Percentiles rank a stretch among this genome's conserved stretches.
These are phyloP conservation scores for Asparagopsis taxiformis DNA, from an alignment of 31 red algal genomes.

Conservation along the genomic window DNA sequence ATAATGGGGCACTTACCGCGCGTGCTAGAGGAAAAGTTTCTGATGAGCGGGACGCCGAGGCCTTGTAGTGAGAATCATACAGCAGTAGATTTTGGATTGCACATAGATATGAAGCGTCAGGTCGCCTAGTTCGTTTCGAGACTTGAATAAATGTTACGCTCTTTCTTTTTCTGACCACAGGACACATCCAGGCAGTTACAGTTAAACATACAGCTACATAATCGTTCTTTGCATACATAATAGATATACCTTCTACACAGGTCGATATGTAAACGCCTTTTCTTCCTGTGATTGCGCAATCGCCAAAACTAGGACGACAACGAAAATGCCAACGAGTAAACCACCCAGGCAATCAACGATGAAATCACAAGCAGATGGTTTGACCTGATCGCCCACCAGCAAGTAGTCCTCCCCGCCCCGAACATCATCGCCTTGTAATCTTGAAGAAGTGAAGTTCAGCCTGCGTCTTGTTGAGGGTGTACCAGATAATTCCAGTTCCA, in stretches of 20 bases:
- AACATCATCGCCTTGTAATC: constrained; percentile 1
- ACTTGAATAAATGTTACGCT: too few relatives aligned
- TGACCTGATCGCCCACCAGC: neutral
- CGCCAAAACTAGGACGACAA: constrained; percentile 27
- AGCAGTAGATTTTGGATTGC: neutral
- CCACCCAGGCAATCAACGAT: constrained; percentile 15
- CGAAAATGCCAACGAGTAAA: constrained; percentile 5
- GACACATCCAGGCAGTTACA: too few relatives aligned
- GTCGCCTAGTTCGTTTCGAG: too few relatives aligned
- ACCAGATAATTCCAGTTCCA: constrained; percentile 19
- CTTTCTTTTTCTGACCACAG: too few relatives aligned
- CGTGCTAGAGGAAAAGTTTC: neutral
- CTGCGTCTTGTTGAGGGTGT: too few relatives aligned
- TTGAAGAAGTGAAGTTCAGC: too few relatives aligned
- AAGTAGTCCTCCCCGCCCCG: constrained; percentile 7
- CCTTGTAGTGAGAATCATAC: neutral
- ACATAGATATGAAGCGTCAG: neutral
- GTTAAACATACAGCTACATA: too few relatives aligned
- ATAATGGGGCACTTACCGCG: neutral
- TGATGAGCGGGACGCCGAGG: neutral
- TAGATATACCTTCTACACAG: constrained; percentile 8
- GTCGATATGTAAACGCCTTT: constrained; percentile 21
- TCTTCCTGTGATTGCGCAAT: constrained; percentile 31
- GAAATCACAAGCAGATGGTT: neutral
- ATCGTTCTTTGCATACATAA: too few relatives aligned